Evolutionary conservation across 768 basidiomycete species (phyloP), one percentile per base, ranked within the genome.

Genomic region (Lentinula lateritia): DNA sequence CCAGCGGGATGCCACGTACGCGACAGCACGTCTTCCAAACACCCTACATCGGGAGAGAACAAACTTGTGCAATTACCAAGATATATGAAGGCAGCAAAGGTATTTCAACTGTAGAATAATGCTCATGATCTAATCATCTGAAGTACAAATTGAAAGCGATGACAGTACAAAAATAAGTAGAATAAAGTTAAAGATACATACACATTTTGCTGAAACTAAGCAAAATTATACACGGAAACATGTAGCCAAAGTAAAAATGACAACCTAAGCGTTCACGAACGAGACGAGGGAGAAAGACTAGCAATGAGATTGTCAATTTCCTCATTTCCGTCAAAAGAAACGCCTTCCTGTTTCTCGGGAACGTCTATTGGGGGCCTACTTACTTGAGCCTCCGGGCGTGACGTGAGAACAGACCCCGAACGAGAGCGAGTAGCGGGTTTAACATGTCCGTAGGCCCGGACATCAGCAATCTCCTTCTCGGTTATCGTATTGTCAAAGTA

Each of bases 401-500:
- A 60, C 0, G 58, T 60, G 9, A 50, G 35, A 16, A 60, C 46
- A 38, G 58, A 60, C 7, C 58, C 58, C n/a, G 58, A 60, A 60
- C 58, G 58, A 60, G 58, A 60, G 23, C 58, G 45, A 39, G 58
- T 20, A n/a, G 42, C 46, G 4, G 58, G 35, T 48, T 60, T 60
- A 0, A 60, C 45, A 52, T 60, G 59, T 42, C 59, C 59, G 16
- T 32, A 42, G 18, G 50, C 39, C 48, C 61, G 28, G 58, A 66
- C 56, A 50, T 62, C 43, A 52, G 56, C 38, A 39, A 60, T 45
- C 23, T 71, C 64, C 46, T 63, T 66, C 54, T 60, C 58, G 12
- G 65, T 61, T 15, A 65, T 64, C 12, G 67, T 65, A 16, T 74
- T 71, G 35, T 79, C 77, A 63, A 78, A 78, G 62, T 77, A 82